These are phyloP conservation scores for Amphirosellinia nigrospora DNA, from an alignment of 495 filamentous ascomycete genomes.

Conservation along the genomic window DNA sequence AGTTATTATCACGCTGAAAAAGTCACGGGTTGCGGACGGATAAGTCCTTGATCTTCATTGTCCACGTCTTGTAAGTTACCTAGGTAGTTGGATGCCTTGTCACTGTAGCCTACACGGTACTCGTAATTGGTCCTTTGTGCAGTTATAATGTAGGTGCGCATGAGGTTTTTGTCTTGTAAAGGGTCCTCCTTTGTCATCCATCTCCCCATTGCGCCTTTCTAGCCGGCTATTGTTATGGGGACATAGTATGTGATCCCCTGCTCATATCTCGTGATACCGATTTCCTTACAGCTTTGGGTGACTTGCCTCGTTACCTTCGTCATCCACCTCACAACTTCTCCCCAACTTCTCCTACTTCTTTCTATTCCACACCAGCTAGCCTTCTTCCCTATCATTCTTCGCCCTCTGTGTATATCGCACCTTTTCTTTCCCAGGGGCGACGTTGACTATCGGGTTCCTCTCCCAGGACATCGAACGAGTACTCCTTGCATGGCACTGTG, in stretches of 20 bases:
- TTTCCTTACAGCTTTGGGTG: conserved; percentile 18
- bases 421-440: not conserved
- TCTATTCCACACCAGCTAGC: not conserved
- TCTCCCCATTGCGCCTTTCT: conserved; percentile 20
- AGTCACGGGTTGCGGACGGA: conserved; percentile 38
- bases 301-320: conserved; percentile 25
- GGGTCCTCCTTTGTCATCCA: not conserved
- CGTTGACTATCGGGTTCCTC: not conserved
- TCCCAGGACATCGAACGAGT: not conserved
- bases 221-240: conserved; percentile 9
- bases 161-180: not conserved
- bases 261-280: conserved; percentile 25
- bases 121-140: not conserved
- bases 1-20: conserved; percentile 40
- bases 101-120: too few relatives aligned
- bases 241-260: conserved; percentile 16
- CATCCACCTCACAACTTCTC: conserved; percentile 21
- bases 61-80: not conserved
- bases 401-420: not conserved
- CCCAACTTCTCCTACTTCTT: conserved; percentile 28
- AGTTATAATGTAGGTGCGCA: not conserved
- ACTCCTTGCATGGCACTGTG: conserved; percentile 8
- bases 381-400: not conserved
- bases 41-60: conserved; percentile 36
- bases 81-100: conserved; percentile 1